Evolutionary conservation across 2,329 filamentous ascomycete genomes (phyloP), one percentile per base, ranked within the genome.

Genomic region (Botrytis galanthina): DNA sequence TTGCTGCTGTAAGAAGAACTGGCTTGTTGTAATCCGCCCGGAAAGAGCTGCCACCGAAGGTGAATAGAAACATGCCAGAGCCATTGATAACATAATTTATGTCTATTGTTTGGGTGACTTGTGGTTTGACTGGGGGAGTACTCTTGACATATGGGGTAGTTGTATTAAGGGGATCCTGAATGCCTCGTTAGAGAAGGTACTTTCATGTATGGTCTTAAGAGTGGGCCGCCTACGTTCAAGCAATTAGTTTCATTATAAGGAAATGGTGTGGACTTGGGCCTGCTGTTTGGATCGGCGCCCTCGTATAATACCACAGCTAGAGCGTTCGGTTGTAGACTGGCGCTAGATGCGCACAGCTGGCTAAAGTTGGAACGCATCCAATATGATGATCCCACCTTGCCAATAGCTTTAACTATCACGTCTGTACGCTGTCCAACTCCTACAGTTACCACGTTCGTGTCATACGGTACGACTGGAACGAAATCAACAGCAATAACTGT

Each of bases 401-500:
- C 81, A 20, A 83, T 84, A 8, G 80, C 82, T 67, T 85, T 79
- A 73, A 89, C 85, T 12, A 87, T 74, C 80, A 80, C 74, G 71
- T 80, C 78, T 75, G 79, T 82, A 73, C 83, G 80, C 77, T 90
- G 88, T 72, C 66, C 72, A 63, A 73, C 32, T 18, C 39, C 72
- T 32, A 91, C 14, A 18, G 72, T 73, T 12, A 73, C 59, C 54
- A 73, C 66, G 5, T 87, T 83, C 0, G 89, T 90, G 6, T 86
- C 84, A 80, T 91, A 93, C 0, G 91, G 90, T 75, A 84, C 37
- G 87, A 91, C 84, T 2, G 88, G 87, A 0, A 91, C 87, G 22
- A 84, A 91, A 78, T 94, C 92, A 0, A 92, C 89, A 79, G 93
- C 91, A 14, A 91, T 88, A 66, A 93, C 83, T 48, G 83, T 84